Conservation (phyloP, 2,329 filamentous ascomycete genomes). For the Acrocalymma vagum region DNA sequence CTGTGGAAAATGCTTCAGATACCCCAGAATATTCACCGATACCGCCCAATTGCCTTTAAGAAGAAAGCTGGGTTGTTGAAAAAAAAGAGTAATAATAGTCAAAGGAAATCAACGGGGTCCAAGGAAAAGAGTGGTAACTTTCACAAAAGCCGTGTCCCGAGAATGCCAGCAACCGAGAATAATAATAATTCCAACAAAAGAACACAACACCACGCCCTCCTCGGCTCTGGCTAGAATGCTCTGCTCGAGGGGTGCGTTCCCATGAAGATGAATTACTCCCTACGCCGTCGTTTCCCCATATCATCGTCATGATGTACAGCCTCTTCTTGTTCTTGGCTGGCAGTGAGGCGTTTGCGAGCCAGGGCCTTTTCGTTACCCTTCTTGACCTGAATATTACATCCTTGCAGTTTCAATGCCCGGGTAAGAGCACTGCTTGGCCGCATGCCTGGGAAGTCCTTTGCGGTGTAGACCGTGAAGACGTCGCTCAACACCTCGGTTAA, state of each 20-base stretch:
- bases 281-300: constrained; percentile 45
- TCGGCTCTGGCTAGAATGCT: too few relatives aligned
- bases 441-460: constrained; percentile 89
- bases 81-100: constrained; percentile 3
- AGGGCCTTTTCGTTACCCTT: constrained; percentile 77
- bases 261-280: constrained; percentile 32
- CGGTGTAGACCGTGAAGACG: constrained; percentile 81
- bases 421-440: constrained; percentile 77
- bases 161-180: too few relatives aligned
- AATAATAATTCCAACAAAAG: too few relatives aligned
- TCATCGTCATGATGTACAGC: constrained; percentile 47
- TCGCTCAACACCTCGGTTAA: constrained; percentile 69
- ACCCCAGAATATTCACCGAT: constrained; percentile 34
- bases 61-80: constrained; percentile 18
- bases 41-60: constrained; percentile 34
- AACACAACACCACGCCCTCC: not conserved
- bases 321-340: constrained; percentile 52
- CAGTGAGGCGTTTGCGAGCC: constrained; percentile 50
- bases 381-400: constrained; percentile 85
- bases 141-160: too few relatives aligned
- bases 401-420: constrained; percentile 78
- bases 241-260: not conserved
- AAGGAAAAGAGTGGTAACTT: constrained; percentile 1
- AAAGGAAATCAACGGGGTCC: constrained; percentile 1
- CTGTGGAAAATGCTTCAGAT: constrained; percentile 42